Evolutionary conservation across 495 filamentous ascomycete genomes (phyloP).

Genomic region (Hypoxylon rickii): DNA sequence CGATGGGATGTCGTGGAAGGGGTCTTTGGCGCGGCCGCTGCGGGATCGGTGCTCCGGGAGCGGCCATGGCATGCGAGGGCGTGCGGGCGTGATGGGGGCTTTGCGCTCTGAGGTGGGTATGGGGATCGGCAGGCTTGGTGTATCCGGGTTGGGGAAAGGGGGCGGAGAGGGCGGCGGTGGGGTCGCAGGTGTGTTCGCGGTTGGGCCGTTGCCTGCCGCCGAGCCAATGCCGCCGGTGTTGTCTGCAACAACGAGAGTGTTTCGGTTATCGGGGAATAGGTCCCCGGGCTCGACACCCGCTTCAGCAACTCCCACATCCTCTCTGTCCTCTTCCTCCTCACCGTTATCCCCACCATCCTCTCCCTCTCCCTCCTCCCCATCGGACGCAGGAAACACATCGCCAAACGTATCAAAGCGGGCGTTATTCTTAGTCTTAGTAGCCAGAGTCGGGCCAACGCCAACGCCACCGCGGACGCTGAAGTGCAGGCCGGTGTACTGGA

Average conservation of each 20-base stretch:
- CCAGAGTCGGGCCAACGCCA: slow-evolving; percentile 29
- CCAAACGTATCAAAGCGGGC: slow-evolving; percentile 18
- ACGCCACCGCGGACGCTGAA: slow-evolving; percentile 13
- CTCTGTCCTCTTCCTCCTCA: not conserved
- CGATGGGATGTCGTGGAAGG: slow-evolving; percentile 13
- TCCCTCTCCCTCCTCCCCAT: slow-evolving; percentile 4
- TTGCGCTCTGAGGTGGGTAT: not conserved
- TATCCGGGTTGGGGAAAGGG: not conserved
- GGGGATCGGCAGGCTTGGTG: not conserved
- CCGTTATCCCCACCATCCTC: not conserved
- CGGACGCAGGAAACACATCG: slow-evolving; percentile 15
- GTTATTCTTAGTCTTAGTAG: slow-evolving; percentile 10
- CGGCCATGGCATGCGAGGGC: slow-evolving; percentile 13
- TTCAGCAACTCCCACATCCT: not conserved
- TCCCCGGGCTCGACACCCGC: not conserved
- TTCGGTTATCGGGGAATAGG: not conserved
- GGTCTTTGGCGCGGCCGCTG: not conserved
- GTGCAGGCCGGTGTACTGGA: slow-evolving; percentile 23
- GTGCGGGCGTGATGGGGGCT: slow-evolving; percentile 2
- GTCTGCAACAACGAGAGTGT: not conserved
- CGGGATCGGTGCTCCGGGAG: slow-evolving; percentile 1
- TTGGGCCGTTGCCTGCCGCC: not conserved
- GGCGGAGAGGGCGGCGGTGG: not conserved
- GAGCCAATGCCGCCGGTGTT: not conserved
- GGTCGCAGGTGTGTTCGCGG: not conserved